phyloP scores from a whole-genome alignment of 345 rosid genomes.

The Populus nigra region DNA sequence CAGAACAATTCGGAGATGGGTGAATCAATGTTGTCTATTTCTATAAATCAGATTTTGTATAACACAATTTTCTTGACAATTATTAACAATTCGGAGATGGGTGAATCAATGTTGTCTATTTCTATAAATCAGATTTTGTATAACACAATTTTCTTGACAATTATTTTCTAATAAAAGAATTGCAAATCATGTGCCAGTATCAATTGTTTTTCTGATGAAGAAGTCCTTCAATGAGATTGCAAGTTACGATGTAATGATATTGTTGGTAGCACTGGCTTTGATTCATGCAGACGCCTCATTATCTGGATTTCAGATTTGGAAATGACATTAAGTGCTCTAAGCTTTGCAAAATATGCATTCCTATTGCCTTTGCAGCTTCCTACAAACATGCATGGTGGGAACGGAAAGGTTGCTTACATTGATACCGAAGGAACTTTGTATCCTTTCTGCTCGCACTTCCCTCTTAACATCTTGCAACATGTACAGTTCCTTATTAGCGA shows the following conservation, averaged over 20 bases:
- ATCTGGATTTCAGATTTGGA: neutral
- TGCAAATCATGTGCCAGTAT: neutral
- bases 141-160: neutral
- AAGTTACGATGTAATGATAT: neutral
- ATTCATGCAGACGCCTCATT: neutral
- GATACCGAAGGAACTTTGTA: conserved; percentile 94
- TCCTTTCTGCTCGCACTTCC: conserved; percentile 29
- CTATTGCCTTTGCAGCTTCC: conserved; percentile 58
- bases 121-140: no score
- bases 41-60: no score
- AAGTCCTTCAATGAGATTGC: neutral
- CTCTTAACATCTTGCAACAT: neutral
- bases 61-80: neutral
- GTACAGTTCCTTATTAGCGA: neutral
- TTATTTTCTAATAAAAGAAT: neutral
- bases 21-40: no score
- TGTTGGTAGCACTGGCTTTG: neutral
- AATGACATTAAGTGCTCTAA: neutral
- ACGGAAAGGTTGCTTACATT: conserved; percentile 89
- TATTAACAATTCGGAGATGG: neutral
- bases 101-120: no score
- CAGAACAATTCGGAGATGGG: no score
- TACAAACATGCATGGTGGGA: conserved; percentile 79
- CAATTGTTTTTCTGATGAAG: neutral
- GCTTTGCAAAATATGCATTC: neutral